Conservation (phyloP, 192 early-diverging fungal species). For the Spizellomyces punctatus region DNA sequence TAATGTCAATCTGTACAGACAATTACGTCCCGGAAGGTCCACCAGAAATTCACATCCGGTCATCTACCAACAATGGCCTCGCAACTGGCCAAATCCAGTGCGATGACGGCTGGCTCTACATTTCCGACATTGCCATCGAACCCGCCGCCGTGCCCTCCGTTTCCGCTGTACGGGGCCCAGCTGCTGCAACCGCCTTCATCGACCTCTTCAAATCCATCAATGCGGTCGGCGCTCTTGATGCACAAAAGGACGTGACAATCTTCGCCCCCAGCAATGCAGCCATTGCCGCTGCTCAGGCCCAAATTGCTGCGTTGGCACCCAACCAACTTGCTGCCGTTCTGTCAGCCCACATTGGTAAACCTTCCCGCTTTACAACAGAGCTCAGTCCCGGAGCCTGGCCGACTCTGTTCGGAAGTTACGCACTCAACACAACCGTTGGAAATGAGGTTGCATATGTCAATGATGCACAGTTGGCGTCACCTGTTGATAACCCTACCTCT, state of each 20-base stretch:
- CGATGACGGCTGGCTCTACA: constrained; percentile 28
- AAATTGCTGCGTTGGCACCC: constrained; percentile 14
- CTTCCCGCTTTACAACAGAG: constrained; percentile 17
- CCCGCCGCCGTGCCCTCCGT: constrained; percentile 15
- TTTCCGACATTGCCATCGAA: constrained; percentile 18
- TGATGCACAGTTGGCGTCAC: constrained; percentile 1
- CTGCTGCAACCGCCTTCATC: constrained; percentile 5
- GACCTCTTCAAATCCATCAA: constrained; percentile 2
- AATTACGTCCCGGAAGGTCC: constrained; percentile 21
- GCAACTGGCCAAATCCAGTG: constrained; percentile 7
- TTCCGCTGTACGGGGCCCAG: background rate
- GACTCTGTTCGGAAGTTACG: constrained; percentile 2
- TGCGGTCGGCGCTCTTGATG: constrained; percentile 23
- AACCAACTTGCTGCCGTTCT: constrained; percentile 41
- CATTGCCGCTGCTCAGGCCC: constrained; percentile 28
- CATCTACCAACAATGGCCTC: constrained; percentile 13
- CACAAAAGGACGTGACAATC: constrained; percentile 29
- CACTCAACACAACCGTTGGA: background rate
- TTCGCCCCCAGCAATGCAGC: constrained; percentile 41
- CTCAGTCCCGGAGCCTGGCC: background rate
- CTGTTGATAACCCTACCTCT: constrained; percentile 25
- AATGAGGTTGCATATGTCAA: constrained; percentile 9
- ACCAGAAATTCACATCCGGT: constrained; percentile 23
- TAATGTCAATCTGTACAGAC: constrained; percentile 10
- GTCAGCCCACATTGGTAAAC: constrained; percentile 33